Base-by-base conservation (phyloP, 163 green algal species). In the Volvox carteri region DNA sequence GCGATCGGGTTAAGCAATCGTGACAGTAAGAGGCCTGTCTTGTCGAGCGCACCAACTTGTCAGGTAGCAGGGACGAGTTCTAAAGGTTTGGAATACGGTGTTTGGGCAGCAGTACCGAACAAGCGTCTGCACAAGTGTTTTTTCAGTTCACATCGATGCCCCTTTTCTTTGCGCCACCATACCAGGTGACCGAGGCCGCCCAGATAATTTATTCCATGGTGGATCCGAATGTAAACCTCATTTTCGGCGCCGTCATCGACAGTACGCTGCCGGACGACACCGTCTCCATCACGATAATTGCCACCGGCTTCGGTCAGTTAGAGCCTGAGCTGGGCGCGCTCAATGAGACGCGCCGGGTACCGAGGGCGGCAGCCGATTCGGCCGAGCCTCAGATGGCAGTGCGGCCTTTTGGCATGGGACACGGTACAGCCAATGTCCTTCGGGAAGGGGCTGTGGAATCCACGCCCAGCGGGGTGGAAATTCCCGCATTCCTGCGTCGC, bases 221-320 rank as follows among this genome's bases (percentile, higher is more conserved):
- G 19, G 96, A 99, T 85, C 93, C 96, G 8, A 93, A 95, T 30
- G 96, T 96, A 52, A 98, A 99, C 91, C 93, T 99, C 46, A 99
- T 99, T 90, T 99, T 99, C 88, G 97, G 97, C 35, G 95, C 97
- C 46, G 97, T 99, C 25, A 91, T 99, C 3, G 97, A 99, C 85
- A 92, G 91, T 9, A 86, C 87, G 28, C 86, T 97, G 78, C 78
- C 77, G 2, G 87, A 96, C 8, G 84, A 89, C 84, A 84, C 84
- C 1, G 94, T 98, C 2, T 93, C 89, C 75, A 97, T 99, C 93
- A 99, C 97, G 4, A 94, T 99, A 77, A 98, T 99, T 52, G 96
- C 96, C 28, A 99, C 97, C 23, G 97, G 79, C 44, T 86, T 88
- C 19, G 87, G 68, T 25, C 52, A 84, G 18, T 28, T 84, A 21